phyloP scores from a whole-genome alignment of 2,329 filamentous ascomycete genomes.

The Colletotrichum salicis region DNA sequence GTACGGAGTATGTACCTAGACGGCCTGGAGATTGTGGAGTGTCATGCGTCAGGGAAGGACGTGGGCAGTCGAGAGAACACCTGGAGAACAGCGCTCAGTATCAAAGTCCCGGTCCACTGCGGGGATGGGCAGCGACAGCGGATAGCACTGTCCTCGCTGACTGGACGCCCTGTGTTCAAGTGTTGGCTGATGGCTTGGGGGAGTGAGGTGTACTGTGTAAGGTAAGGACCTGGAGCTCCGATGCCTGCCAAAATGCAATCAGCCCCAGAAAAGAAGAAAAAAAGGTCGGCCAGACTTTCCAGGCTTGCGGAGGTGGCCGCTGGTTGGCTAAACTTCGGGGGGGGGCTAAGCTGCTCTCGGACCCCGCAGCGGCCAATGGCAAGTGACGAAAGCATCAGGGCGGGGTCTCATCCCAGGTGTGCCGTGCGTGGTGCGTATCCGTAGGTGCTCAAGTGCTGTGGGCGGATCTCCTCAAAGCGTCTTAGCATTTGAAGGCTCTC shows the following conservation, averaged over 20 bases:
- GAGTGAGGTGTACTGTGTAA: not conserved
- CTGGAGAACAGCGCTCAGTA: conserved; percentile 20
- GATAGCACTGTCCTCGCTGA: not conserved
- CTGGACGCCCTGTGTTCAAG: not conserved
- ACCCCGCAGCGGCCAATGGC: conserved; percentile 24
- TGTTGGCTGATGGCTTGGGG: not conserved
- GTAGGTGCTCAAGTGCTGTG: not conserved
- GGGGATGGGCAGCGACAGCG: conserved; percentile 8
- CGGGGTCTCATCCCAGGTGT: conserved; percentile 20
- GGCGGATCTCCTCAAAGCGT: conserved; percentile 20
- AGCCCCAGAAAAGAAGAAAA: not conserved
- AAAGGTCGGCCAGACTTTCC: not conserved
- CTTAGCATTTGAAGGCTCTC: conserved; percentile 13
- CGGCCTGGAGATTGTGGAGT: conserved; percentile 7
- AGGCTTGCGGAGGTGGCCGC: conserved; percentile 1
- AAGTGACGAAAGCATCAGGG: conserved; percentile 2
- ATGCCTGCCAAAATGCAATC: not conserved
- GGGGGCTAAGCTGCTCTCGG: conserved; percentile 21
- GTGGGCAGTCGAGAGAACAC: conserved; percentile 29
- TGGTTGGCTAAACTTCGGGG: not conserved
- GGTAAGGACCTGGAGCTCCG: conserved; percentile 1
- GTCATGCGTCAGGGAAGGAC: conserved; percentile 22
- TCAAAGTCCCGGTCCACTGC: conserved; percentile 15
- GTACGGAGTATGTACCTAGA: not conserved
- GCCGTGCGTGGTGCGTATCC: not conserved